Evolutionary conservation across 257 asterid genomes (phyloP).

Genomic region (Mitragyna speciosa): DNA sequence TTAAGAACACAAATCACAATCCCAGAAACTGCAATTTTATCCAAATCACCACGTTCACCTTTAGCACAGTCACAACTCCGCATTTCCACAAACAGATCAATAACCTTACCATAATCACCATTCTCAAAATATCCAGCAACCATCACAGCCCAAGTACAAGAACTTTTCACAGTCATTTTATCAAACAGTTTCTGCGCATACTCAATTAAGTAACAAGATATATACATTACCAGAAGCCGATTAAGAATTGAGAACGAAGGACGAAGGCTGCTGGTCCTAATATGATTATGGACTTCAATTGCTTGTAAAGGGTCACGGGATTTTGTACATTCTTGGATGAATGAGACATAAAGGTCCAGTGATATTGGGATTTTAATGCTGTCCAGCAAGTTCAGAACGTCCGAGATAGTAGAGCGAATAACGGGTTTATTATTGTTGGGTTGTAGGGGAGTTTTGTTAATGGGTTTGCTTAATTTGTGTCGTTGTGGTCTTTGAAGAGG

Average conservation of each 20-base stretch:
- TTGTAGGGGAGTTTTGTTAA: conserved; percentile 20
- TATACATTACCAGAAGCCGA: conserved; percentile 52
- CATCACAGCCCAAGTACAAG: conserved; percentile 62
- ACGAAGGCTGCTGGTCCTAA: conserved; percentile 37
- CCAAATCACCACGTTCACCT: conserved; percentile 25
- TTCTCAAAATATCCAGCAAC: conserved; percentile 59
- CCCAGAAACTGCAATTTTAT: conserved; percentile 45
- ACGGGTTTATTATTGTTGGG: conserved; percentile 23
- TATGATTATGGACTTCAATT: conserved; percentile 45
- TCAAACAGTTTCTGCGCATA: conserved; percentile 64
- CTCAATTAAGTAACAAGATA: conserved; percentile 31
- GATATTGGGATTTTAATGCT: conserved; percentile 50
- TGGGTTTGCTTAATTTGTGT: conserved; percentile 29
- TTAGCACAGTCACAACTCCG: conserved; percentile 24
- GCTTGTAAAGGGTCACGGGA: conserved; percentile 48
- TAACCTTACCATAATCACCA: conserved; percentile 36
- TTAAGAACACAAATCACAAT: conserved; percentile 57
- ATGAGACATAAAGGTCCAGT: conserved; percentile 50
- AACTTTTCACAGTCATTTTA: conserved; percentile 50
- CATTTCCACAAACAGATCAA: conserved; percentile 51
- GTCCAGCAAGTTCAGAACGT: conserved; percentile 63
- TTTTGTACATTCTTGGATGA: conserved; percentile 62
- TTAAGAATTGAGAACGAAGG: conserved; percentile 38
- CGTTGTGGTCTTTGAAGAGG: conserved; percentile 52
- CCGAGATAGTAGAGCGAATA: conserved; percentile 46